phyloP scores from a whole-genome alignment of 805 yeast species.

The Pichia nakasei region DNA sequence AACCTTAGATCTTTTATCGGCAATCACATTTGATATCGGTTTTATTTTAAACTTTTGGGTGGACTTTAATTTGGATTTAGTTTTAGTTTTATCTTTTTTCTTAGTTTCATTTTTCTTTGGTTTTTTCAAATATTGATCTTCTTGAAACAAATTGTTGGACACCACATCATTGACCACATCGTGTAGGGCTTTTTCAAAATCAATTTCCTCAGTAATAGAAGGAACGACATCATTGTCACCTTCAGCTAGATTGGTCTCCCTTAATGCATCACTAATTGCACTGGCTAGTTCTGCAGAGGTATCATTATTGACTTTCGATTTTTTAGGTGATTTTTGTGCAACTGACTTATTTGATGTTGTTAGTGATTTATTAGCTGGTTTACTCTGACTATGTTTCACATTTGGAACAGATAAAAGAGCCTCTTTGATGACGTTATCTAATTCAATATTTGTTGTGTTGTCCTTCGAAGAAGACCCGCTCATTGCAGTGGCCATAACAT shows the following conservation, averaged over 20 bases:
- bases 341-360: background rate
- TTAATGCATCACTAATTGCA: constrained; percentile 21
- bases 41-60: no score
- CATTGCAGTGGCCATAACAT: constrained; percentile 16
- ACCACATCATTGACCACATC: constrained; percentile 50
- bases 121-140: background rate
- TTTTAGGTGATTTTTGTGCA: background rate
- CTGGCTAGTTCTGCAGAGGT: constrained; percentile 13
- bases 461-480: constrained; percentile 15
- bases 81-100: background rate
- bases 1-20: no score
- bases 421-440: constrained; percentile 5
- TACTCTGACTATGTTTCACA: no score
- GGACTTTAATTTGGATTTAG: no score
- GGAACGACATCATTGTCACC: background rate
- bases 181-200: constrained; percentile 44
- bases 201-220: constrained; percentile 21
- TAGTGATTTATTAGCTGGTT: background rate
- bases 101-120: background rate
- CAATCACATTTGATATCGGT: no score
- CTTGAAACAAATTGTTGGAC: constrained; percentile 17
- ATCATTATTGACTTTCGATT: background rate
- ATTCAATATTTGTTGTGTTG: constrained; percentile 2
- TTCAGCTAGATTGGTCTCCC: constrained; percentile 6
- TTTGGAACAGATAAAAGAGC: constrained; percentile 5